Conservation (phyloP, 257 asterid genomes). For the Lithospermum erythrorhizon region DNA sequence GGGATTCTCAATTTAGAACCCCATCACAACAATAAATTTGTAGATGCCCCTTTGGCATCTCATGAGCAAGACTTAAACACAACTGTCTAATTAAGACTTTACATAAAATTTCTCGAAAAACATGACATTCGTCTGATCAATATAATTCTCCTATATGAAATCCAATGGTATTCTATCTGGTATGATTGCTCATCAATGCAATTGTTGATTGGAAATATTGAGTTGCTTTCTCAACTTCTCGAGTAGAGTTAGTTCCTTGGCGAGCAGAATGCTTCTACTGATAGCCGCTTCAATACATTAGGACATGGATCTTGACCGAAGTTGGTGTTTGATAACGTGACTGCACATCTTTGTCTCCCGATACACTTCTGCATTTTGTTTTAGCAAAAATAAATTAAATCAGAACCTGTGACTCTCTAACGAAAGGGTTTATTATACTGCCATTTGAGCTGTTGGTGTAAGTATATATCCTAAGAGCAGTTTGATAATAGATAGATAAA, state of each 20-base stretch:
- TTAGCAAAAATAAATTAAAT: background rate
- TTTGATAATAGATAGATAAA: background rate
- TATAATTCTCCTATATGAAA: background rate
- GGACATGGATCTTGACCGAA: constrained; percentile 36
- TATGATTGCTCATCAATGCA: background rate
- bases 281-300: constrained; percentile 15
- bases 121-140: background rate
- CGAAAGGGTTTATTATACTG: background rate
- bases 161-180: background rate
- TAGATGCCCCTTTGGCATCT: no score
- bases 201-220: background rate
- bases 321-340: constrained; percentile 55
- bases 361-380: constrained; percentile 53
- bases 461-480: background rate
- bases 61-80: background rate
- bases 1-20: background rate
- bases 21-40: no score
- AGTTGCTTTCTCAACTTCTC: background rate
- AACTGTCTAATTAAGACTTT: background rate
- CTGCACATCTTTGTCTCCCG: constrained; percentile 59
- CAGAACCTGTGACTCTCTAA: background rate
- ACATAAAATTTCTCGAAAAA: background rate
- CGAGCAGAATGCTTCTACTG: constrained; percentile 56
- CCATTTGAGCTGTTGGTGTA: background rate
- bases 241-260: constrained; percentile 48